A percentile compares a stretch with the other conserved stretches of the same genome.
These are phyloP conservation scores for Bullera alba DNA, from an alignment of 768 basidiomycete species.

Conservation along the genomic window DNA sequence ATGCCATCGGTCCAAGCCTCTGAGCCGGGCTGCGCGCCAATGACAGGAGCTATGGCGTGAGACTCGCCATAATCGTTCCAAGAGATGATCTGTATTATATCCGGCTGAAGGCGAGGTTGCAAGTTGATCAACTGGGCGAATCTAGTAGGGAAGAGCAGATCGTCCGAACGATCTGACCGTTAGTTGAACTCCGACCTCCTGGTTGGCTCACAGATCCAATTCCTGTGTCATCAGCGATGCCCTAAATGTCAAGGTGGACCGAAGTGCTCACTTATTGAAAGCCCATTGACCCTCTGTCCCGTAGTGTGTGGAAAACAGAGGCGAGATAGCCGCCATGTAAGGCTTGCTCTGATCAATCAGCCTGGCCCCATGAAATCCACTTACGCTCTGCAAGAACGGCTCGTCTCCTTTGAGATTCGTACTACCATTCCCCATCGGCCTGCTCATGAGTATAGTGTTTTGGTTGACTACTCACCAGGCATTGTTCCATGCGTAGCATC, in stretches of 20 bases:
- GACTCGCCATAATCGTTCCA: slow-evolving; percentile 47
- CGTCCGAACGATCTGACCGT: slow-evolving; percentile 39
- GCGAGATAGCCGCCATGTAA: slow-evolving; percentile 45
- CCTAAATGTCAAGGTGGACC: neutral
- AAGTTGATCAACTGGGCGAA: slow-evolving; percentile 34
- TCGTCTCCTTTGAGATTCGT: slow-evolving; percentile 29
- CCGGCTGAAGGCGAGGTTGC: slow-evolving; percentile 15
- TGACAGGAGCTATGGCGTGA: slow-evolving; percentile 40
- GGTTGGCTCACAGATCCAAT: slow-evolving; percentile 41
- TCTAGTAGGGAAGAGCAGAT: slow-evolving; percentile 38
- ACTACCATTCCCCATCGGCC: slow-evolving; percentile 28
- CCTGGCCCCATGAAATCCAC: neutral
- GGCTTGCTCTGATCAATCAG: slow-evolving; percentile 17
- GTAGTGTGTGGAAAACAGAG: slow-evolving; percentile 46
- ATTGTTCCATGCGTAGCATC: slow-evolving; percentile 42
- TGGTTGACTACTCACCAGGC: slow-evolving; percentile 36
- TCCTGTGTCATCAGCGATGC: slow-evolving; percentile 13
- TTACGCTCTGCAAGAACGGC: slow-evolving; percentile 30
- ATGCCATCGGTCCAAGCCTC: slow-evolving; percentile 42
- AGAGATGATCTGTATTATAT: slow-evolving; percentile 43
- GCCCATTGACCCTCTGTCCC: slow-evolving; percentile 40
- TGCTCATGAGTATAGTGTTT: neutral
- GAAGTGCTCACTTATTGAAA: slow-evolving; percentile 41
- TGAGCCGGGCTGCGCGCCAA: slow-evolving; percentile 43
- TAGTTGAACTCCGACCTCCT: neutral